These are phyloP conservation scores for Cyberlindnera mycetangii DNA, from an alignment of 805 yeast species.

Conservation along the genomic window DNA sequence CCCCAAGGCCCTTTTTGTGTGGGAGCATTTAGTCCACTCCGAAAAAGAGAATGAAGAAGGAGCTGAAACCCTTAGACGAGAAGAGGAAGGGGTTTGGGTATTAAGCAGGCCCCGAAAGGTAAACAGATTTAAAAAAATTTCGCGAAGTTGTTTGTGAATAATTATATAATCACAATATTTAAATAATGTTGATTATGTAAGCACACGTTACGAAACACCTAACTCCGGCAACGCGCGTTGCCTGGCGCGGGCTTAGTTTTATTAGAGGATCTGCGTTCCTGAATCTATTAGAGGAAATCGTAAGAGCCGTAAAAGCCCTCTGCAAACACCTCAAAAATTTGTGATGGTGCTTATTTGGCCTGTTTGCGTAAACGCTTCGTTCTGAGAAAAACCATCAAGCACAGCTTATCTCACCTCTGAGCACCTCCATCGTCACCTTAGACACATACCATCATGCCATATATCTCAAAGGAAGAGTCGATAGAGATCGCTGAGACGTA, in stretches of 20 bases:
- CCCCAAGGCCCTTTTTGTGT: conserved; percentile 39
- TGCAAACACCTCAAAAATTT: no score
- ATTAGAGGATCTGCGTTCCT: no score
- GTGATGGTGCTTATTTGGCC: no score
- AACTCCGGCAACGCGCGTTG: background rate
- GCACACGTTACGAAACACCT: background rate
- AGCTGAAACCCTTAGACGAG: background rate
- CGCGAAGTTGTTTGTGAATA: background rate
- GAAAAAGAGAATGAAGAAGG: background rate
- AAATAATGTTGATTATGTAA: background rate
- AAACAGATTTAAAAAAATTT: no score
- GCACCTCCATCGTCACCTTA: background rate
- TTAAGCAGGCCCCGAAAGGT: background rate
- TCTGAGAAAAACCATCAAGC: no score
- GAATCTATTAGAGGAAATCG: no score
- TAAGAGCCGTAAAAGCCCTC: no score
- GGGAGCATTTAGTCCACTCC: conserved; percentile 33
- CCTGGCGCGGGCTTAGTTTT: no score
- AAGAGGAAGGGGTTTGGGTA: no score
- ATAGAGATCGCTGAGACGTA: conserved; percentile 10
- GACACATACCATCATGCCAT: conserved; percentile 1
- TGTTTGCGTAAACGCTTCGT: no score
- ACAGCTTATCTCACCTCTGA: no score
- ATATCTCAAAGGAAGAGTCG: conserved; percentile 6
- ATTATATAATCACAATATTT: no score